These are phyloP conservation scores for Geotrichum reessii DNA, from an alignment of 1,139 yeast species.

Conservation along the genomic window DNA sequence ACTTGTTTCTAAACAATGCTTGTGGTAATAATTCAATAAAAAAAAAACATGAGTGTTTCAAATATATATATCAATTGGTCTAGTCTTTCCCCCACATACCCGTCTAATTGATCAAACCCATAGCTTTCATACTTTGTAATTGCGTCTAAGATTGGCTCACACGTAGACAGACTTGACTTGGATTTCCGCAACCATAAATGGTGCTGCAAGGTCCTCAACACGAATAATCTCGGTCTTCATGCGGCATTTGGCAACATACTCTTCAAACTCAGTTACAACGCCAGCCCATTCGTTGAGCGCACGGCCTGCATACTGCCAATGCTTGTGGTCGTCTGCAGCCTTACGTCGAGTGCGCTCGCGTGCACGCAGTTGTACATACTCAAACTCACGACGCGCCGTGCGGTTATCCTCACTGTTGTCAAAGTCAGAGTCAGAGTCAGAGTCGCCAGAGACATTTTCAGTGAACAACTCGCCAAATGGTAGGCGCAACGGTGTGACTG, in stretches of 20 bases:
- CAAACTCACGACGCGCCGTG: conserved; percentile 11
- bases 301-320: conserved; percentile 49
- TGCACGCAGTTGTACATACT: conserved; percentile 3
- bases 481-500: conserved; percentile 22
- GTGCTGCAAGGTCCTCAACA: conserved; percentile 36
- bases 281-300: conserved; percentile 61
- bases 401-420: conserved; percentile 18
- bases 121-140: too few species aligned
- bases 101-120: too few species aligned
- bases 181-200: conserved; percentile 43
- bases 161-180: conserved; percentile 21
- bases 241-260: conserved; percentile 41
- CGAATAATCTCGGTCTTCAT: conserved; percentile 29
- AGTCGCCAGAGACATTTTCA: not conserved
- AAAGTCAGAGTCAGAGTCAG: not conserved
- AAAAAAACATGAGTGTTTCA: too few species aligned
- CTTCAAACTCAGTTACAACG: conserved; percentile 54
- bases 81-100: too few species aligned
- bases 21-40: too few species aligned
- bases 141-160: too few species aligned
- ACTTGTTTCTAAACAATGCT: too few species aligned
- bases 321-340: conserved; percentile 26
- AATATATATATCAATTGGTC: too few species aligned
- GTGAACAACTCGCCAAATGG: conserved; percentile 24
- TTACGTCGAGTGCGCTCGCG: not conserved